Evolutionary conservation across 495 filamentous ascomycete species (phyloP).

Genomic region (Talaromyces trachyspermus): DNA sequence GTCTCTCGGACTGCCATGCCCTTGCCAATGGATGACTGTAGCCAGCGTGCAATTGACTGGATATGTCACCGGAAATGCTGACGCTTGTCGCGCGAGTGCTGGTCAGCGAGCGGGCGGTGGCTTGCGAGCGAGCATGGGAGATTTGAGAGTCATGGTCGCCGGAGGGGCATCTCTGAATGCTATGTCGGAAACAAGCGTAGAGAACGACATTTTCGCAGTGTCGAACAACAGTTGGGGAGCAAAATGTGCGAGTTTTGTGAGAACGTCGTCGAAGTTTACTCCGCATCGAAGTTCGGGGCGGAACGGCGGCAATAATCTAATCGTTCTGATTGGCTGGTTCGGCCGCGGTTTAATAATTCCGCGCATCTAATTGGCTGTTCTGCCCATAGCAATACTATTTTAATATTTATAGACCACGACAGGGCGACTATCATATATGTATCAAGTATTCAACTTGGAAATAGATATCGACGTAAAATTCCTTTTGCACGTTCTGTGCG

Average conservation of each 20-base stretch:
- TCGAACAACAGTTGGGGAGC: not conserved
- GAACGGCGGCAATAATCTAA: no score
- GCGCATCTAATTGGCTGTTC: not conserved
- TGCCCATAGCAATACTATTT: no score
- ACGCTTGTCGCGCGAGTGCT: conserved; percentile 91
- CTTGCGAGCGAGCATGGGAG: conserved; percentile 59
- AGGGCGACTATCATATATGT: no score
- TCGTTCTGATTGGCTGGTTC: not conserved
- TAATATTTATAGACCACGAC: no score
- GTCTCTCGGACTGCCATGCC: conserved; percentile 91
- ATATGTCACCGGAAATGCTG: conserved; percentile 86
- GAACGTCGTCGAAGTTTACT: not conserved
- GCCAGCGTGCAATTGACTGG: conserved; percentile 89
- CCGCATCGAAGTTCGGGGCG: not conserved
- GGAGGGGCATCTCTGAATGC: conserved; percentile 57
- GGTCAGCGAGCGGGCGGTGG: conserved; percentile 68
- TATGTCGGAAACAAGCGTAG: conserved; percentile 79
- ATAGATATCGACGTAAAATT: no score
- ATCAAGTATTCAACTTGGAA: no score
- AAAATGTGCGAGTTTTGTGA: no score
- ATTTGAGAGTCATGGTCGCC: conserved; percentile 58
- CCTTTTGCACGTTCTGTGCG: no score
- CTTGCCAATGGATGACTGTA: conserved; percentile 88
- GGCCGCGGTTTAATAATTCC: not conserved
- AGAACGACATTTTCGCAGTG: conserved; percentile 68